These are phyloP conservation scores for Acer campestre DNA, from an alignment of 345 rosid species.

Conservation along the genomic window DNA sequence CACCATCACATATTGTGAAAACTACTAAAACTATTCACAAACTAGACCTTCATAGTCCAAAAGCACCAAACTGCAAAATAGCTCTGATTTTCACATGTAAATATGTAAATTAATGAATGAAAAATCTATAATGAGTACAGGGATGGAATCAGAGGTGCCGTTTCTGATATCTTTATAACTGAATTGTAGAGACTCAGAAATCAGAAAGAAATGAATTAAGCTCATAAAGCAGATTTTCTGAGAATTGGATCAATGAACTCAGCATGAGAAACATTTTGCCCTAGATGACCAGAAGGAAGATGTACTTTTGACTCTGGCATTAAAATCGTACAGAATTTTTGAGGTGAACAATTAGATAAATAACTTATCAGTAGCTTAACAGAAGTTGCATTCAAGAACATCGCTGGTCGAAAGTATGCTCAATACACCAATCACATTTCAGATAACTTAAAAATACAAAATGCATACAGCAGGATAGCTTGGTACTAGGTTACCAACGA, in stretches of 20 bases:
- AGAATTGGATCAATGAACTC: background rate
- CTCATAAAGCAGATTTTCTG: background rate
- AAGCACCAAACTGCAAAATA: background rate
- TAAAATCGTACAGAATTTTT: background rate
- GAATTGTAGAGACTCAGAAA: background rate
- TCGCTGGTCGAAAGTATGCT: background rate
- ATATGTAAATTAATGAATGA: background rate
- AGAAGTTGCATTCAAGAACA: background rate
- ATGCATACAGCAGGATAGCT: background rate
- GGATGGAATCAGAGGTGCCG: background rate
- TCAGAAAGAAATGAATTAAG: background rate
- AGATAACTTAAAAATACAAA: background rate
- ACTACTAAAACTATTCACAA: background rate
- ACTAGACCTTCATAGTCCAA: background rate
- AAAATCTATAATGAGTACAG: background rate
- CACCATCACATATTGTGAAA: background rate
- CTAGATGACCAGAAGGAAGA: background rate
- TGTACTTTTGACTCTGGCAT: background rate
- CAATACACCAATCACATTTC: background rate
- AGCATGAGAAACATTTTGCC: conserved; percentile 4
- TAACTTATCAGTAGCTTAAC: background rate
- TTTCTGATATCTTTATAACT: background rate
- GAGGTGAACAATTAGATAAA: background rate
- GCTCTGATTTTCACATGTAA: background rate
- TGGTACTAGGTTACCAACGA: background rate